Evolutionary conservation across 345 rosid species (phyloP), one percentile per base, ranked within the genome.

Genomic region (Bruguiera parviflora): DNA sequence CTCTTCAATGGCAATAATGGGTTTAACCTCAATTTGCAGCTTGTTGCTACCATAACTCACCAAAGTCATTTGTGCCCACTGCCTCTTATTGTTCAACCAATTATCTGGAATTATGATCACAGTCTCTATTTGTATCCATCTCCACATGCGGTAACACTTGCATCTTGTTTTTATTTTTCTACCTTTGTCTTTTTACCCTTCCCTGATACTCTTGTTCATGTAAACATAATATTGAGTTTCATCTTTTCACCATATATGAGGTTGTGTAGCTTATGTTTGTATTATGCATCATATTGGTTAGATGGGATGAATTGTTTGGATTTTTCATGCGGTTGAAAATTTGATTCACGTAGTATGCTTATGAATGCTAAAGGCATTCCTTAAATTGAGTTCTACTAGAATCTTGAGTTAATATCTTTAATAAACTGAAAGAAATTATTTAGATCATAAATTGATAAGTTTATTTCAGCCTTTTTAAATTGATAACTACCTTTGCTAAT

Each of bases 1-100:
- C 74, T 72, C 35, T 3, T 28, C 1, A 18, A 49, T 60, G 55
- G 71, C 69, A 58, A 66, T 65, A 35, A 69, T 56, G 13, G 10
- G 58, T 58, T 7, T 63, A 55, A 43, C 10, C 73, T 73, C 70
- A 9, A 39, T 70, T 63, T 85, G 73, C 96, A 95, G 99, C 90
- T 95, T 67, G 88, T 92, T 67, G 93, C 92, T 64, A 88, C 99
- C 53, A 88, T 95, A 85, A 87, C 84, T n/a, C 96, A 92, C 78
- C 98, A 95, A 74, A 86, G 99, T 80, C 99, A 95, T 80, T 83
- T 95, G 51, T 90, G 99, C 52, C 99, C 98, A 35, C 83, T 95
- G 24, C 99, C 98, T 80, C 96, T 95, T 37, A 75, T 87, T 71
- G 87, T 86, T 58, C 99, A 92, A 67, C 97, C 98, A 53, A 83